Conservation (phyloP, 495 filamentous ascomycete genomes). For the Penicillium goetzii region DNA sequence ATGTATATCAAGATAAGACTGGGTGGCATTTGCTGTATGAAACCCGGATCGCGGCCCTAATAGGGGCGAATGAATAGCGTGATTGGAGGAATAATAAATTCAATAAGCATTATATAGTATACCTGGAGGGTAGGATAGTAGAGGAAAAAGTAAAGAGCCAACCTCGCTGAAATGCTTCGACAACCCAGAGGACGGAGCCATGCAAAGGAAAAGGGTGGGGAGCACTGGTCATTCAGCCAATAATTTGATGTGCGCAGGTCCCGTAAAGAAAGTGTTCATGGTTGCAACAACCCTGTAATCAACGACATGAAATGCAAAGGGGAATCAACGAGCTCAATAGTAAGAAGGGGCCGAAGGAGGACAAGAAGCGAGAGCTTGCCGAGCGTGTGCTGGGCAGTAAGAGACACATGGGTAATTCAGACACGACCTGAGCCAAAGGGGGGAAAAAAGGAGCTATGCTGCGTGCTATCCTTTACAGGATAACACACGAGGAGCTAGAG, state of each 20-base stretch:
- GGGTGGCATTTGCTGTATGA: background rate
- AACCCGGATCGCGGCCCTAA: background rate
- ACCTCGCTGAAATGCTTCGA: constrained; percentile 37
- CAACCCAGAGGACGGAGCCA: constrained; percentile 23
- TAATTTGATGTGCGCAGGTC: constrained; percentile 5
- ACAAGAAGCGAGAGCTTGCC: background rate
- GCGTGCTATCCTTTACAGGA: constrained; percentile 28
- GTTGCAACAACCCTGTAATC: constrained; percentile 6
- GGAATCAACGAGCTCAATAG: constrained; percentile 31
- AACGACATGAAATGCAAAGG: constrained; percentile 30
- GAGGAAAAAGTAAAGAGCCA: constrained; percentile 21
- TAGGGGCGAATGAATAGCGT: background rate
- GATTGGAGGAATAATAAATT: constrained; percentile 1
- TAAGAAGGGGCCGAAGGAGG: background rate
- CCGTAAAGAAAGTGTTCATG: constrained; percentile 13
- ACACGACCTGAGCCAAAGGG: background rate
- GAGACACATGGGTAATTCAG: constrained; percentile 2
- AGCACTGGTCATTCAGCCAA: constrained; percentile 1
- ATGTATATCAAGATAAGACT: background rate
- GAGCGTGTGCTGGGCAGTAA: constrained; percentile 2
- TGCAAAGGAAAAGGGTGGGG: constrained; percentile 25
- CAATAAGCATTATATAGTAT: constrained; percentile 35
- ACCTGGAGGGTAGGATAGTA: constrained; percentile 18
- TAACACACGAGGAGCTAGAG: constrained; percentile 38
- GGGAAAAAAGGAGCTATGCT: background rate